phyloP scores from a whole-genome alignment of 192 early-diverging fungal genomes.

The Chytriomyces confervae region DNA sequence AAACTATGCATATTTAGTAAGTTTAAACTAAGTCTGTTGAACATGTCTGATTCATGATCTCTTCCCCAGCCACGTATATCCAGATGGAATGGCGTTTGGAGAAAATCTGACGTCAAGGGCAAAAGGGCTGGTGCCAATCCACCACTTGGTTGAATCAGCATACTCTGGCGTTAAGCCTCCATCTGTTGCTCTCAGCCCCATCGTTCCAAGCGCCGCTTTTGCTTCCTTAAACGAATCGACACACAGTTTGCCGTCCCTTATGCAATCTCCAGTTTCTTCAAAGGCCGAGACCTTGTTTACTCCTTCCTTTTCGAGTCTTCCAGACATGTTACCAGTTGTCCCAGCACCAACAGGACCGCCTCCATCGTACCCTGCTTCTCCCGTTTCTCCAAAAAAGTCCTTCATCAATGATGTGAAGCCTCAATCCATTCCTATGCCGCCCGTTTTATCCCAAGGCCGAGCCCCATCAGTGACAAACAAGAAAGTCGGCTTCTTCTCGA shows the following conservation, averaged over 20 bases:
- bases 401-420: neutral
- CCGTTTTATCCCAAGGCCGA: too few relatives aligned
- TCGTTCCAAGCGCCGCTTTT: neutral
- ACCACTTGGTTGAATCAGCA: neutral
- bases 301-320: too few relatives aligned
- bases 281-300: too few relatives aligned
- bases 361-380: neutral
- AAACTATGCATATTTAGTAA: neutral
- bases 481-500: conserved; percentile 18
- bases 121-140: neutral
- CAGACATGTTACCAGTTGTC: too few relatives aligned
- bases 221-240: too few relatives aligned
- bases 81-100: conserved; percentile 5
- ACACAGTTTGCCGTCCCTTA: too few relatives aligned
- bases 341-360: neutral
- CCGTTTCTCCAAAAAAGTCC: conserved; percentile 7
- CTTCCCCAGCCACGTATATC: neutral
- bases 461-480: neutral
- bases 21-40: neutral
- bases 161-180: neutral
- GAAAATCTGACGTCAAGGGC: neutral
- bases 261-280: too few relatives aligned
- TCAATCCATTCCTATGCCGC: too few relatives aligned
- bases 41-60: neutral
- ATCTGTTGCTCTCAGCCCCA: neutral